Base-by-base conservation (phyloP, 106 monocot species). In the Dioscorea zingiberensis region DNA sequence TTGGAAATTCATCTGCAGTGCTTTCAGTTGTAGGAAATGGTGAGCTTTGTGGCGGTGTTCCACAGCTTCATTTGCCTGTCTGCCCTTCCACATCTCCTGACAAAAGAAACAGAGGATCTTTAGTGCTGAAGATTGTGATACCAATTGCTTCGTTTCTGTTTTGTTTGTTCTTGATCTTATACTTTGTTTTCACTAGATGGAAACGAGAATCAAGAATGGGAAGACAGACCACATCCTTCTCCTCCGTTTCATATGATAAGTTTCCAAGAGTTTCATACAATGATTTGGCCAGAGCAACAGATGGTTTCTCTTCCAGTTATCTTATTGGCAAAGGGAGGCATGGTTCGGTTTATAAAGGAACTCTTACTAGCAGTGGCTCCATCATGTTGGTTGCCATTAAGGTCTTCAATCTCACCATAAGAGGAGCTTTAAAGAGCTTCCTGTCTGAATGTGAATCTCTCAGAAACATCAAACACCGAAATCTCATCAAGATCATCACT, bases 401-500 rank as follows among this genome's bases (percentile, higher is more conserved):
- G 27, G 54, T 28, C 19, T 27, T 68, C 30, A 55, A 55, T 30
- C 67, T 68, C 18, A 17, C 55, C 15, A 19, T 13, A 14, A 13
- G 0, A 10, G 67, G 54, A 19, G 51, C 67, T 7, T 54, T 26
- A 13, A 68, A 28, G 51, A 68, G 67, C 54, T 68, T 67, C 53
- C 2, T 19, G 3, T 13, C 22, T 10, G 67, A 67, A 27, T 67
- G 67, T 19, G 51, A 67, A 27, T 49, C 27, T 2, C 67, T 67
- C 5, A 49, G 26, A n/a, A 54, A 27, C 48, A 27, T 54, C 27
- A 25, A 25, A 26, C 67, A 67, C 19, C 67, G 27, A 2, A 67
- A 67, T 27, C 48, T 67, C 48, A 19, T 67, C 27, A 49, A 28
- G 28, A 67, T 67, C 51, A 19, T 67, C 12, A 67, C 67, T n/a